Evolutionary conservation across 2,329 filamentous ascomycete genomes (phyloP).

Genomic region (Graphilbum sp.): DNA sequence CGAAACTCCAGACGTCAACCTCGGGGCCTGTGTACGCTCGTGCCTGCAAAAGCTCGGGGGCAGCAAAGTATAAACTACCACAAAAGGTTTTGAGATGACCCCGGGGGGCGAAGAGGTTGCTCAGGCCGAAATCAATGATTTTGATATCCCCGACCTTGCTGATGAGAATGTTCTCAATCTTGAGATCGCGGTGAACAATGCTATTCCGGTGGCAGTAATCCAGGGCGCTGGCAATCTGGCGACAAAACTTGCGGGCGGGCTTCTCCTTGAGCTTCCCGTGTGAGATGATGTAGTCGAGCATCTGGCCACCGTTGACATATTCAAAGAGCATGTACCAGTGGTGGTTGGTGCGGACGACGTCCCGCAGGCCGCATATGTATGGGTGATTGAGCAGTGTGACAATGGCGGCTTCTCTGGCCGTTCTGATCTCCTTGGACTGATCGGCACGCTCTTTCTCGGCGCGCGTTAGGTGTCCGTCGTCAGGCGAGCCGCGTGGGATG

Average conservation of each 20-base stretch:
- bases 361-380: conserved; percentile 88
- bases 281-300: conserved; percentile 99
- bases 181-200: conserved; percentile 92
- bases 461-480: conserved; percentile 58
- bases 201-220: conserved; percentile 98
- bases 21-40: conserved; percentile 91
- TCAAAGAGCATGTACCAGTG: conserved; percentile 99
- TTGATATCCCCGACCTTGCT: conserved; percentile 99
- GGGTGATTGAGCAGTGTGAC: conserved; percentile 88
- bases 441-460: conserved; percentile 78
- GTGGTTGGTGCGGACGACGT: conserved; percentile 89
- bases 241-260: conserved; percentile 91
- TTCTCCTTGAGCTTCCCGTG: conserved; percentile 97
- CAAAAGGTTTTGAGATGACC: conserved; percentile 90
- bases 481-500: conserved; percentile 75
- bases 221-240: conserved; percentile 88
- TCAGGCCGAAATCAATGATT: conserved; percentile 96
- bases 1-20: conserved; percentile 97
- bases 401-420: conserved; percentile 88
- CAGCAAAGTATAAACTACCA: conserved; percentile 93
- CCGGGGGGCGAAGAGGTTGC: conserved; percentile 82
- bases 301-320: conserved; percentile 96
- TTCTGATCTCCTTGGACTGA: conserved; percentile 90
- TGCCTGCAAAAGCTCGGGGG: conserved; percentile 84
- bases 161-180: conserved; percentile 98